phyloP scores from a whole-genome alignment of 1,284 basidiomycete genomes.

The Microstroma glucosiphilum region DNA sequence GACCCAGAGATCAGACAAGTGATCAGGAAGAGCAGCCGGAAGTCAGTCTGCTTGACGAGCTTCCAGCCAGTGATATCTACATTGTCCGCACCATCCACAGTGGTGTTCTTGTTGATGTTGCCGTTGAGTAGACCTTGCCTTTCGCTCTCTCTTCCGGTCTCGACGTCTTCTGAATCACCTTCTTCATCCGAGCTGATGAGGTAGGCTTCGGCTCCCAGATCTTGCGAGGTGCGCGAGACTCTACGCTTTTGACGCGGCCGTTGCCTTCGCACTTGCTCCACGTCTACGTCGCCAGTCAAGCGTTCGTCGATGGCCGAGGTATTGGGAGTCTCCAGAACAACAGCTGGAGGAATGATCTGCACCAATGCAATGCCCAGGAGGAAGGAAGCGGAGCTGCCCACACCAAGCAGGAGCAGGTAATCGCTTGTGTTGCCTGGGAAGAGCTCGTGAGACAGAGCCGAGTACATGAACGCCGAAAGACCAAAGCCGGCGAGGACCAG shows the following conservation, averaged over 20 bases:
- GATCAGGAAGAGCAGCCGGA: constrained; percentile 67
- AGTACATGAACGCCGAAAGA: constrained; percentile 73
- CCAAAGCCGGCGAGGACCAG: constrained; percentile 76
- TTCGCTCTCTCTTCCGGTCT: background rate
- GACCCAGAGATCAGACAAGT: constrained; percentile 75
- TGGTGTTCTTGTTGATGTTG: background rate
- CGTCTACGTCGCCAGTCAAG: background rate
- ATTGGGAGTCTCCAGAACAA: constrained; percentile 5
- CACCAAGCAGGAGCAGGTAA: constrained; percentile 64
- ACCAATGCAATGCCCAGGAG: constrained; percentile 63
- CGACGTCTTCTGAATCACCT: constrained; percentile 1
- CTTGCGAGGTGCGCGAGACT: constrained; percentile 23
- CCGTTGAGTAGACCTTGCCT: constrained; percentile 6
- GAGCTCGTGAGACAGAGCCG: constrained; percentile 61
- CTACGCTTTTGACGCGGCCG: too few relatives aligned
- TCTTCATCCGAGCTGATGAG: constrained; percentile 15
- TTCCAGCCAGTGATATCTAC: constrained; percentile 57
- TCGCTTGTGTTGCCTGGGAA: constrained; percentile 67
- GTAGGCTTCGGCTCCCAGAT: constrained; percentile 31
- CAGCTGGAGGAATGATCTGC: constrained; percentile 57
- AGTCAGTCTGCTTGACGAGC: constrained; percentile 60
- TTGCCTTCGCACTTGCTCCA: constrained; percentile 14
- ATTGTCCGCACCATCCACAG: constrained; percentile 9
- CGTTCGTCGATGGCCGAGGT: constrained; percentile 2
- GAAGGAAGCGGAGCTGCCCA: constrained; percentile 67